Evolutionary conservation across 192 early-diverging fungal species (phyloP).

Genomic region (Gamsiella multidivaricata): DNA sequence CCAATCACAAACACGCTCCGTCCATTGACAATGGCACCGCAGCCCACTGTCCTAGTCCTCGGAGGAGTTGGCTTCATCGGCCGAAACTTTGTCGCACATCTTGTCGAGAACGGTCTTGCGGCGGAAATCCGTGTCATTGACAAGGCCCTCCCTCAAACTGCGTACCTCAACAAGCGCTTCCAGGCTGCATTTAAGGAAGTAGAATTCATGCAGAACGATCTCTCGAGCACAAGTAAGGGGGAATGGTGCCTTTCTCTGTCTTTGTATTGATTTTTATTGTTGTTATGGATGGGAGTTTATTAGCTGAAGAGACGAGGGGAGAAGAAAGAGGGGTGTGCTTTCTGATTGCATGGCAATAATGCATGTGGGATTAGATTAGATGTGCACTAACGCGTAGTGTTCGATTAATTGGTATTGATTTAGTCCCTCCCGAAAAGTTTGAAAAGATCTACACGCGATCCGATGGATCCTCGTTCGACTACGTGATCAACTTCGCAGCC

Average conservation of each 20-base stretch:
- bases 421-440: constrained; percentile 67
- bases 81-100: constrained; percentile 77
- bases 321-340: no score
- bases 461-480: constrained; percentile 81
- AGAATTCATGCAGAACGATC: constrained; percentile 82
- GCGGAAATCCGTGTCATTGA: constrained; percentile 78
- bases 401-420: no score
- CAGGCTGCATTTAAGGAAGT: constrained; percentile 78
- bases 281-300: no score
- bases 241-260: background rate
- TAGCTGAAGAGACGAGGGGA: no score
- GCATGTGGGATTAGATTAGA: no score
- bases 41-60: constrained; percentile 76
- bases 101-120: constrained; percentile 77
- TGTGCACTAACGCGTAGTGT: no score
- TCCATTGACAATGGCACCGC: constrained; percentile 58
- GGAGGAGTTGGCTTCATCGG: constrained; percentile 92
- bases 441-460: constrained; percentile 77
- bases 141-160: constrained; percentile 83
- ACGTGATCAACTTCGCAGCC: constrained; percentile 92
- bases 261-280: background rate
- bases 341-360: no score
- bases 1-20: no score
- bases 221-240: constrained; percentile 75
- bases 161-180: constrained; percentile 72